phyloP scores from a whole-genome alignment of 129 eudicot species.

The Tagetes erecta region DNA sequence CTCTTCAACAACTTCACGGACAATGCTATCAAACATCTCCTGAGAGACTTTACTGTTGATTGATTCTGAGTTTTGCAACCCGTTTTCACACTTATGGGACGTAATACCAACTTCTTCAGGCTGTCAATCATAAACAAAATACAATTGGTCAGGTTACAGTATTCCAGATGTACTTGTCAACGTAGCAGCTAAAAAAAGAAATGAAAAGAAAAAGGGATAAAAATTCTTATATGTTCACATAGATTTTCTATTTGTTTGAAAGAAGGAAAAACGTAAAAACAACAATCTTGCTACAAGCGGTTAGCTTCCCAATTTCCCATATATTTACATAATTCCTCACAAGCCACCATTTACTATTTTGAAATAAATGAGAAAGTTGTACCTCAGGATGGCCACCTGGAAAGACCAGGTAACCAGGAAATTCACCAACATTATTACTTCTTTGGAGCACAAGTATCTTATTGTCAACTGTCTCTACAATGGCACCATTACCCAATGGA shows the following conservation, averaged over 20 bases:
- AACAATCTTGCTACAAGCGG: neutral
- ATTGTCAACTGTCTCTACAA: slow-evolving; percentile 79
- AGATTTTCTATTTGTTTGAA: neutral
- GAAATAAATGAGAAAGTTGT: neutral
- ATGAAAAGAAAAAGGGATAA: neutral
- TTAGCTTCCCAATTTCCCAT: neutral
- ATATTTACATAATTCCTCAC: neutral
- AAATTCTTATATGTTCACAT: neutral
- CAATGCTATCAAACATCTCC: slow-evolving; percentile 93
- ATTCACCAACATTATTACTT: slow-evolving; percentile 94
- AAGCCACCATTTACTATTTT: neutral
- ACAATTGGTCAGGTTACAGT: neutral
- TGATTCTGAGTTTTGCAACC: slow-evolving; percentile 30
- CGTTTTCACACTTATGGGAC: slow-evolving; percentile 44
- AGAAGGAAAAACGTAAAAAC: neutral
- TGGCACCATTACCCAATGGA: slow-evolving; percentile 93
- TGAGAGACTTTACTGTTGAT: slow-evolving; percentile 52
- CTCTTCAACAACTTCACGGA: slow-evolving; percentile 96
- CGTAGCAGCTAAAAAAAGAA: neutral
- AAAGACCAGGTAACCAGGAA: slow-evolving; percentile 91
- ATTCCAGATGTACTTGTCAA: slow-evolving; percentile 5
- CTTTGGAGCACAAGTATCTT: slow-evolving; percentile 82
- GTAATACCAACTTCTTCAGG: slow-evolving; percentile 77
- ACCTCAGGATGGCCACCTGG: slow-evolving; percentile 99
- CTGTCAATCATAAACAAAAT: slow-evolving; percentile 43